Conservation (phyloP, 768 basidiomycete species). For the Tulasnella sp. region DNA sequence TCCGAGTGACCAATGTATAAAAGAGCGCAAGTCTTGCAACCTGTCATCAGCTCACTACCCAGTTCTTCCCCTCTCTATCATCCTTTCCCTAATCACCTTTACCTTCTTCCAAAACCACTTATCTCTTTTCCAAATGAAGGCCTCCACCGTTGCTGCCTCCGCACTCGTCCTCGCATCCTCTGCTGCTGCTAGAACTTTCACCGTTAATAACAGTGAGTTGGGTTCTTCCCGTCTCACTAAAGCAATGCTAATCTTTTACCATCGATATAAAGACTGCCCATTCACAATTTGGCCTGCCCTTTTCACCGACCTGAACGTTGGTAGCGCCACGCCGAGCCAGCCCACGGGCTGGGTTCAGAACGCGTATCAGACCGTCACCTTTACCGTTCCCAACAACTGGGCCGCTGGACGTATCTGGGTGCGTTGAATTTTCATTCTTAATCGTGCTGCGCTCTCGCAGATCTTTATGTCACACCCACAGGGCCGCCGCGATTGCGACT, state of each 20-base stretch:
- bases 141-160: not conserved
- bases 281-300: slow-evolving; percentile 19
- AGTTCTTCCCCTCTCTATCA: no score
- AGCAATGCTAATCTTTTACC: no score
- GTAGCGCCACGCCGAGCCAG: slow-evolving; percentile 1
- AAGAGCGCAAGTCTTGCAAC: no score
- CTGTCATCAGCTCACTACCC: no score
- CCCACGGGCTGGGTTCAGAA: slow-evolving; percentile 20
- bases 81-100: no score
- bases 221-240: not conserved
- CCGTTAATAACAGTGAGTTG: slow-evolving; percentile 9
- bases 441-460: not conserved
- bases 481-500: slow-evolving; percentile 17
- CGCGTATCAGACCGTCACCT: slow-evolving; percentile 7
- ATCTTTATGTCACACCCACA: not conserved
- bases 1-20: no score
- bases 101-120: no score
- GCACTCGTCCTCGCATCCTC: no score
- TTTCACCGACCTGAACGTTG: slow-evolving; percentile 3
- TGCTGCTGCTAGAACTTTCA: slow-evolving; percentile 14
- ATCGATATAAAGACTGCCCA: not conserved
- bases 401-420: slow-evolving; percentile 21
- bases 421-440: not conserved
- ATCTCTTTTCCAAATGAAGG: slow-evolving; percentile 10
- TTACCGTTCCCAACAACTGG: no score